phyloP scores from a whole-genome alignment of 148 eudicot species.

The Heliamphora exappendiculata region DNA sequence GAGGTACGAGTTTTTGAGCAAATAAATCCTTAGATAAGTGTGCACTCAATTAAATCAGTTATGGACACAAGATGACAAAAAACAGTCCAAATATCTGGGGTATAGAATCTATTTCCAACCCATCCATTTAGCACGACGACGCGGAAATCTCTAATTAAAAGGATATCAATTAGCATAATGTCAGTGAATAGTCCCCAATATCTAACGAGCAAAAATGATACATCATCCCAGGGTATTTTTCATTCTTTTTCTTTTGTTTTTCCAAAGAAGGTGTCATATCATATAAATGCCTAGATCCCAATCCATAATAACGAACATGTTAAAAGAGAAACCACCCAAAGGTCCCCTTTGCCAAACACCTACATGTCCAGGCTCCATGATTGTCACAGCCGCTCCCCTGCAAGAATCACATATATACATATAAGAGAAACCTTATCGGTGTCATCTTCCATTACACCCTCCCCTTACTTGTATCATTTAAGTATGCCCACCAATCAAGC shows the following conservation, averaged over 20 bases:
- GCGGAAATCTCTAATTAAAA: constrained; percentile 15
- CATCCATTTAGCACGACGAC: constrained; percentile 15
- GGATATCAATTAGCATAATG: constrained; percentile 15
- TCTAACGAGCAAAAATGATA: constrained; percentile 14
- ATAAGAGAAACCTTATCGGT: constrained; percentile 88
- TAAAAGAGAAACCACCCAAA: constrained; percentile 38
- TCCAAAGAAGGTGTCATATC: constrained; percentile 1
- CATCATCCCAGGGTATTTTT: background rate
- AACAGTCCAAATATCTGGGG: background rate
- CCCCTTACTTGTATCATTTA: constrained; percentile 28
- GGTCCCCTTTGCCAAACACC: constrained; percentile 63
- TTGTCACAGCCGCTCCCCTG: constrained; percentile 90
- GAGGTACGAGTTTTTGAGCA: constrained; percentile 24
- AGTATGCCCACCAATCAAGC: constrained; percentile 16
- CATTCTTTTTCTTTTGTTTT: background rate
- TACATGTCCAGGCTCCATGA: constrained; percentile 79
- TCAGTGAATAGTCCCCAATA: constrained; percentile 5
- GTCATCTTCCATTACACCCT: constrained; percentile 41
- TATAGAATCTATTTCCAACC: constrained; percentile 13
- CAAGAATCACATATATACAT: constrained; percentile 94
- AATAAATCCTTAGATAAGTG: constrained; percentile 1
- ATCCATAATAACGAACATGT: constrained; percentile 40
- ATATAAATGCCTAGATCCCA: constrained; percentile 28
- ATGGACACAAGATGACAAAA: background rate
- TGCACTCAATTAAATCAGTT: background rate